phyloP scores from a whole-genome alignment of 805 yeast species.

The Tetrapisispora phaffii region DNA sequence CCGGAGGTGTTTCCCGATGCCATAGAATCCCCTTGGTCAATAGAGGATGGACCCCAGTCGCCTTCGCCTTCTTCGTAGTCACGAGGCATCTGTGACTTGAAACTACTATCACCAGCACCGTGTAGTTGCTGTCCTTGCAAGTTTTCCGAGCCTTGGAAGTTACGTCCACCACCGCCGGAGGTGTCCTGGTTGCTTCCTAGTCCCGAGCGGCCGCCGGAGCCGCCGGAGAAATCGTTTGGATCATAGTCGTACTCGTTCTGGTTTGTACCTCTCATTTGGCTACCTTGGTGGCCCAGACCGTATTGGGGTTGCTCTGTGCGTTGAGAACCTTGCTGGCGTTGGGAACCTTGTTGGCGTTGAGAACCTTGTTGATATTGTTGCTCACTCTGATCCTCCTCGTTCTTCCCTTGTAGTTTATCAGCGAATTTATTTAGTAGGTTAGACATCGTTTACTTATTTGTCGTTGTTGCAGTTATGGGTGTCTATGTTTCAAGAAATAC shows the following conservation, averaged over 20 bases:
- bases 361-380: not conserved
- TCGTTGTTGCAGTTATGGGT: no score
- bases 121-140: not conserved
- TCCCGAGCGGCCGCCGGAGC: not conserved
- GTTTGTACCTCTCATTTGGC: not conserved
- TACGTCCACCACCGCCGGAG: not conserved
- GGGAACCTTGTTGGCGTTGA: not conserved
- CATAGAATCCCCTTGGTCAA: not conserved
- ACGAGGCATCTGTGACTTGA: not conserved
- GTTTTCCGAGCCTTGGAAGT: not conserved
- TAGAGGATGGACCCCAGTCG: not conserved
- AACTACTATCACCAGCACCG: not conserved
- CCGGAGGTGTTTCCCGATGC: not conserved
- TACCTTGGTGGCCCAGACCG: not conserved
- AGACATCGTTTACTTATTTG: no score
- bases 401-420: constrained; percentile 22
- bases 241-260: constrained; percentile 3
- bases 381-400: not conserved
- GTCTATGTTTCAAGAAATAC: no score
- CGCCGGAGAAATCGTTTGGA: not conserved
- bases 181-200: not conserved
- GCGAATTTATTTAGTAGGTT: constrained; percentile 25
- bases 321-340: not conserved
- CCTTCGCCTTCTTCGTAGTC: constrained; percentile 2
- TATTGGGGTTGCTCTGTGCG: no score